Conservation (phyloP, 148 eudicot genomes). For the Rhododendron vialii region DNA sequence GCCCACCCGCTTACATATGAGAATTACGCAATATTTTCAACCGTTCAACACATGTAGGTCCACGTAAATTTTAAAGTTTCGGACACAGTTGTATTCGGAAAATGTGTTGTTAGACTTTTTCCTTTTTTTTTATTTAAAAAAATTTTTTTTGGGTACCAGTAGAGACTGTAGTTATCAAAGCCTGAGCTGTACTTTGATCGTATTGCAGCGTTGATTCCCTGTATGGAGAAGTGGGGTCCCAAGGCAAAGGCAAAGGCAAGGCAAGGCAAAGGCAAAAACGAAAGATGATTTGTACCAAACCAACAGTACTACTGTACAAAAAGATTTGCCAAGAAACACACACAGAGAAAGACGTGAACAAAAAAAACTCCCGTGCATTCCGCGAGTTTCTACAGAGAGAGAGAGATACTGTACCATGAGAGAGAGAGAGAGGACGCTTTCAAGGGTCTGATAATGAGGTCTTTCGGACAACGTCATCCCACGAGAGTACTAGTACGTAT, state of each 20-base stretch:
- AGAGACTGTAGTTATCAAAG: not conserved
- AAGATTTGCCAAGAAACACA: not conserved
- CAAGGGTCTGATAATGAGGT: not conserved
- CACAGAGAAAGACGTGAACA: not conserved
- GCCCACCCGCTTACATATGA: too few relatives aligned
- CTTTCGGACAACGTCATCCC: not conserved
- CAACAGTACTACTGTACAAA: not conserved
- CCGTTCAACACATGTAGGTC: too few relatives aligned
- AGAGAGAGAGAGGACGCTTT: not conserved
- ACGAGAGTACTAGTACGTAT: not conserved
- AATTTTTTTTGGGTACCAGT: not conserved
- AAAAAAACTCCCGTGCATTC: slow-evolving; percentile 19
- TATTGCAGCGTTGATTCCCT: not conserved
- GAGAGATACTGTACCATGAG: not conserved
- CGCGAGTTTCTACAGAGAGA: slow-evolving; percentile 14
- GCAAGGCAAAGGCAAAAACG: too few relatives aligned
- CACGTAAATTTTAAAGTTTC: too few relatives aligned
- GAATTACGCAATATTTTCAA: too few relatives aligned
- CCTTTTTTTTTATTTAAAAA: too few relatives aligned
- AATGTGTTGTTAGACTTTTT: too few relatives aligned
- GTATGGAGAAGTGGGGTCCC: not conserved
- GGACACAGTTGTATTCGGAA: too few relatives aligned
- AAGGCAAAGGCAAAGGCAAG: too few relatives aligned
- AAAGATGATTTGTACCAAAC: not conserved
- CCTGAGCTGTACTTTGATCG: not conserved